These are phyloP conservation scores for Syzygium syzygioides DNA, from an alignment of 441 rosid species.

Conservation along the genomic window DNA sequence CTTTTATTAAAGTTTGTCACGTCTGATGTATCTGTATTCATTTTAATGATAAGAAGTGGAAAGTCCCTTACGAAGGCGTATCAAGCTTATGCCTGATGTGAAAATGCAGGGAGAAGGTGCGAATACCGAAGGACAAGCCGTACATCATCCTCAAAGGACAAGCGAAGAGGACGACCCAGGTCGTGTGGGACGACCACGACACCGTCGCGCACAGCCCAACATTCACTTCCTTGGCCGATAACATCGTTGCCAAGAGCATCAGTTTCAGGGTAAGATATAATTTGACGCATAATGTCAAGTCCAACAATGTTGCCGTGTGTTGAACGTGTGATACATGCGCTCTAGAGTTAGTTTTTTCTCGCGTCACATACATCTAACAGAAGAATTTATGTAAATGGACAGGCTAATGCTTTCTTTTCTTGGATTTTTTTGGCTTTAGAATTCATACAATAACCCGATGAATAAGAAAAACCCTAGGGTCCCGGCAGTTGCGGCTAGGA, in stretches of 20 bases:
- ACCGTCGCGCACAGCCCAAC: conserved; percentile 47
- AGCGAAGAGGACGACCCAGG: conserved; percentile 36
- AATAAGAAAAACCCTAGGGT: conserved; percentile 25
- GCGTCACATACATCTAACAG: background rate
- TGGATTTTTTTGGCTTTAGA: conserved; percentile 19
- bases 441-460: conserved; percentile 45
- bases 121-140: conserved; percentile 55
- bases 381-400: background rate
- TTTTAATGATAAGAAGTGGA: background rate
- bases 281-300: background rate
- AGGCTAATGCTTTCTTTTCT: background rate
- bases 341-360: background rate
- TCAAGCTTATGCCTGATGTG: background rate
- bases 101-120: conserved; percentile 60
- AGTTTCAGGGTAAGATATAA: conserved; percentile 40
- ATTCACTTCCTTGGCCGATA: conserved; percentile 51
- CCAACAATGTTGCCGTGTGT: background rate
- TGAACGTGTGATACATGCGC: background rate
- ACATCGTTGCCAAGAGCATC: conserved; percentile 46
- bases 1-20: background rate
- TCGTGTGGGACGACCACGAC: conserved; percentile 59
- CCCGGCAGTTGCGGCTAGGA: conserved; percentile 63
- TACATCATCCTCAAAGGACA: conserved; percentile 51
- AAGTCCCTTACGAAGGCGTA: background rate
- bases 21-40: background rate